phyloP scores from a whole-genome alignment of 805 yeast species.

The Scheffersomyces coipomensis region DNA sequence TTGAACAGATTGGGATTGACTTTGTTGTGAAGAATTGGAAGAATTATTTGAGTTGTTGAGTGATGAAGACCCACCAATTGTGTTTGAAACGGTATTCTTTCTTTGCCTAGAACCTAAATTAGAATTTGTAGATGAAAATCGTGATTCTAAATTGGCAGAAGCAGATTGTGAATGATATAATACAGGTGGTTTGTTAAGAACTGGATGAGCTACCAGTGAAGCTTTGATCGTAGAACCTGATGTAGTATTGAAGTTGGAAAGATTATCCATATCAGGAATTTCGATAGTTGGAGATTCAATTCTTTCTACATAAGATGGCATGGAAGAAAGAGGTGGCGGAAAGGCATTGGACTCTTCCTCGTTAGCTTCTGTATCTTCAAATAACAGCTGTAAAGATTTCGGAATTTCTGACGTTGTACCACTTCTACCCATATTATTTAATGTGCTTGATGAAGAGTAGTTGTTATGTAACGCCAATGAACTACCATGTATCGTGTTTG shows the following conservation, averaged over 20 bases:
- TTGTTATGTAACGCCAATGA: conserved; percentile 2
- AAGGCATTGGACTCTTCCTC: conserved; percentile 3
- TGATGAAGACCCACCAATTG: conserved; percentile 28
- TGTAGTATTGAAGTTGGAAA: conserved; percentile 18
- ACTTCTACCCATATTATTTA: conserved; percentile 4
- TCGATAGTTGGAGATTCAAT: conserved; percentile 62
- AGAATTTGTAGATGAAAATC: conserved; percentile 19
- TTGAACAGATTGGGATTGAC: neutral
- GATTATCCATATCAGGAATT: conserved; percentile 63
- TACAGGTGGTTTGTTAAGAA: conserved; percentile 40
- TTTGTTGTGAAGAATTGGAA: too few relatives aligned
- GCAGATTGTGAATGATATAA: conserved; percentile 44
- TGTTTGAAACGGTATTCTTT: conserved; percentile 38
- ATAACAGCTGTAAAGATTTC: conserved; percentile 65
- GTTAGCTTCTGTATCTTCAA: conserved; percentile 47
- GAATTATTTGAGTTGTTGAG: conserved; percentile 19
- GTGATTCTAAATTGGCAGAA: conserved; percentile 35
- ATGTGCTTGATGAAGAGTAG: conserved; percentile 8
- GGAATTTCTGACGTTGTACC: conserved; percentile 51
- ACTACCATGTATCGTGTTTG: neutral
- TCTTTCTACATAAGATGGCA: conserved; percentile 21
- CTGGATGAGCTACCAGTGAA: conserved; percentile 14
- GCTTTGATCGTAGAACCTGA: neutral
- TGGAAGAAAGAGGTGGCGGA: conserved; percentile 8
- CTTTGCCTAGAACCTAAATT: conserved; percentile 25